Conservation (phyloP, 805 yeast genomes). For the Barnettozyma populi region DNA sequence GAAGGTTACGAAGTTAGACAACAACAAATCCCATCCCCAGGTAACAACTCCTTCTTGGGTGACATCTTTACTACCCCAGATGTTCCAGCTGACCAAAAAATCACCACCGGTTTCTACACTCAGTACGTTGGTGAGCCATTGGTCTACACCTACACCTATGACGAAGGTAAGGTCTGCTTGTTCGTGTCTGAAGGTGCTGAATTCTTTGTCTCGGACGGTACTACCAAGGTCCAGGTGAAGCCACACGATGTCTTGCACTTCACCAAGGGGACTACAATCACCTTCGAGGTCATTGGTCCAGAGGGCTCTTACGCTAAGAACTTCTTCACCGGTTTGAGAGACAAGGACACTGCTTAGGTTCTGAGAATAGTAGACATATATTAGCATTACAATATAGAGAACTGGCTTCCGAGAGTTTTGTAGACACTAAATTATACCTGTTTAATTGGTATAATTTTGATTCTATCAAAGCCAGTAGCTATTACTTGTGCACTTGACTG, state of each 20-base stretch:
- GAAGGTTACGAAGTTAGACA: conserved; percentile 51
- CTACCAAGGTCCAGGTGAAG: conserved; percentile 46
- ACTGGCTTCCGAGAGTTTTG: conserved; percentile 1
- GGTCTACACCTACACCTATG: conserved; percentile 61
- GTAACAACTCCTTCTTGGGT: conserved; percentile 64
- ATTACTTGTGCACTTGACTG: too few relatives aligned
- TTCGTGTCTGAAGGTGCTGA: conserved; percentile 57
- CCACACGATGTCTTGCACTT: conserved; percentile 69
- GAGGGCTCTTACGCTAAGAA: conserved; percentile 48
- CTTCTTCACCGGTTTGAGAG: conserved; percentile 58
- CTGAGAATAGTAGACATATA: background rate
- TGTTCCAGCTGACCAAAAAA: conserved; percentile 53
- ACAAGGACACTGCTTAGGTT: conserved; percentile 31
- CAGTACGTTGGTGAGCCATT: conserved; percentile 65
- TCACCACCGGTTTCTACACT: conserved; percentile 63
- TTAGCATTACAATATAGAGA: conserved; percentile 1
- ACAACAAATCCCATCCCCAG: conserved; percentile 57
- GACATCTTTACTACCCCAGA: conserved; percentile 60
- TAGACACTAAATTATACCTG: too few relatives aligned
- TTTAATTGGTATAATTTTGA: too few relatives aligned
- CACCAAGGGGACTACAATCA: conserved; percentile 62
- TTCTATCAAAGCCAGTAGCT: too few relatives aligned
- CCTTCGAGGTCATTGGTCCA: conserved; percentile 52
- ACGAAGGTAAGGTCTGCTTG: conserved; percentile 65
- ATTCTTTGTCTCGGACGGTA: conserved; percentile 58